These are phyloP conservation scores for Geotrichum armillariae DNA, from an alignment of 1,139 yeast genomes.

Conservation along the genomic window DNA sequence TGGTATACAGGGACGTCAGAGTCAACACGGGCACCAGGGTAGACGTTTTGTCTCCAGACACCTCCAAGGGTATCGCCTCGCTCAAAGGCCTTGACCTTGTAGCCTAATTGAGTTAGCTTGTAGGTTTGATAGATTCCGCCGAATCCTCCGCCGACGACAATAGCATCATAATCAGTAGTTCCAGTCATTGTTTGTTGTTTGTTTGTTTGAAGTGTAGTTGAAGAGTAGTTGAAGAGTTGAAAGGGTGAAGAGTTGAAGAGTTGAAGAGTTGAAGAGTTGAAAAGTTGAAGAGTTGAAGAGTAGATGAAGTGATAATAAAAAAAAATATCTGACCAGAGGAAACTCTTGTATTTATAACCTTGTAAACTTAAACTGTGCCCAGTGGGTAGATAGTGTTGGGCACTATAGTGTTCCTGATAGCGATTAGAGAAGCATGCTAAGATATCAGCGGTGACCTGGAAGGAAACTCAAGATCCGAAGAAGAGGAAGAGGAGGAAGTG, in stretches of 20 bases:
- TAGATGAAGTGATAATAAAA: neutral
- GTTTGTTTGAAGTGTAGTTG: neutral
- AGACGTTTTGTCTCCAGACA: conserved; percentile 54
- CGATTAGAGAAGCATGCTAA: too few relatives aligned
- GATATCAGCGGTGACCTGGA: too few relatives aligned
- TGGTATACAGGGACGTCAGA: conserved; percentile 53
- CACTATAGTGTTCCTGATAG: too few relatives aligned
- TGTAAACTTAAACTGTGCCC: too few relatives aligned
- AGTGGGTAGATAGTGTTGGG: too few relatives aligned
- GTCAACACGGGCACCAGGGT: conserved; percentile 52
- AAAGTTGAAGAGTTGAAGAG: neutral
- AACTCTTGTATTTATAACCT: neutral
- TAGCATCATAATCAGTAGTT: conserved; percentile 31
- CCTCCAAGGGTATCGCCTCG: conserved; percentile 50
- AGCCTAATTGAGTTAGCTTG: conserved; percentile 41
- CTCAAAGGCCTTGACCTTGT: conserved; percentile 44
- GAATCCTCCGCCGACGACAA: conserved; percentile 53
- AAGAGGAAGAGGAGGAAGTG: too few relatives aligned
- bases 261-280: neutral
- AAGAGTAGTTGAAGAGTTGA: neutral
- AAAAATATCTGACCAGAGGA: neutral
- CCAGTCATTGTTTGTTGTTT: conserved; percentile 18
- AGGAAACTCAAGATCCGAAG: too few relatives aligned
- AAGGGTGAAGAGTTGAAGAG: too few relatives aligned
- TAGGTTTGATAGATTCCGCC: conserved; percentile 45